Evolutionary conservation across 1,284 basidiomycete species (phyloP).

Genomic region (Tylopilus sp.): DNA sequence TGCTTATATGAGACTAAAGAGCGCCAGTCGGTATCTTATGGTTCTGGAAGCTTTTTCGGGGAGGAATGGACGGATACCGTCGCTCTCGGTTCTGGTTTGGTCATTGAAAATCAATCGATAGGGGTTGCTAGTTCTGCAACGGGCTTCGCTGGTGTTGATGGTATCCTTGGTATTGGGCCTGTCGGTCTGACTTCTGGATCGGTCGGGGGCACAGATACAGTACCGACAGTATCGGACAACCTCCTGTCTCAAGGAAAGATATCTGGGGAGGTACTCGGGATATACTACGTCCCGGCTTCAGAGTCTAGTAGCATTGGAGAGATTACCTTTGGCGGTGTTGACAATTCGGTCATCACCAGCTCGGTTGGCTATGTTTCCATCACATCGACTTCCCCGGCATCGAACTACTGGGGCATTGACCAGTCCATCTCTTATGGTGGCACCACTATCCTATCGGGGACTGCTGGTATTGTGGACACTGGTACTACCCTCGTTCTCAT

Average conservation of each 20-base stretch:
- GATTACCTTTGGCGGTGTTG: conserved; percentile 49
- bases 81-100: conserved; percentile 38
- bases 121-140: conserved; percentile 43
- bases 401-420: conserved; percentile 52
- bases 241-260: conserved; percentile 42
- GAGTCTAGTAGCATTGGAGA: conserved; percentile 36
- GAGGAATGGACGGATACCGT: conserved; percentile 50
- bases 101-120: conserved; percentile 48
- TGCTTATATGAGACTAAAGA: no score
- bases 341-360: conserved; percentile 40
- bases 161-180: conserved; percentile 56
- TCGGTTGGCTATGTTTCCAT: conserved; percentile 47
- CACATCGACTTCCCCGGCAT: conserved; percentile 47
- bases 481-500: conserved; percentile 47
- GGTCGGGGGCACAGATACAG: conserved; percentile 19
- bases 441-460: conserved; percentile 34
- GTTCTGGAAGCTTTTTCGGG: conserved; percentile 49
- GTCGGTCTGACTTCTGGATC: conserved; percentile 45
- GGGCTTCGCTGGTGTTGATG: conserved; percentile 46
- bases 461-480: conserved; percentile 33
- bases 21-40: conserved; percentile 40
- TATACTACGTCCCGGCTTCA: conserved; percentile 45
- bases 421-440: conserved; percentile 44
- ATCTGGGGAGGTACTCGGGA: conserved; percentile 41
- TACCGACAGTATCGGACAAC: conserved; percentile 45